Conservation (phyloP, 2,329 filamentous ascomycete species). For the Calonectria henricotiae region DNA sequence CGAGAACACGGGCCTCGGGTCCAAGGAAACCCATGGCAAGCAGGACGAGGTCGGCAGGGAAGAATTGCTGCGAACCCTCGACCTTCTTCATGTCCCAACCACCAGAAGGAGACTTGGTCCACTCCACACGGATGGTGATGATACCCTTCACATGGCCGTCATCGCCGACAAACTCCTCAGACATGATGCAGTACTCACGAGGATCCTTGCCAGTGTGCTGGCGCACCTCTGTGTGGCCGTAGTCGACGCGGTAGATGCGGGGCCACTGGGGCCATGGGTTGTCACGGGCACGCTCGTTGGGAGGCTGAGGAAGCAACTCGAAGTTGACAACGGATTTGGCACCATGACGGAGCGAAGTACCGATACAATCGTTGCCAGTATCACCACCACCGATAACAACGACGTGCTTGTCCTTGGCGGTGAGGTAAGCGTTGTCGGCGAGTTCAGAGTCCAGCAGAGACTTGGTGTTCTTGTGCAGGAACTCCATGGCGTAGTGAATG, state of each 20-base stretch:
- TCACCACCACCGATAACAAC: slow-evolving; percentile 98
- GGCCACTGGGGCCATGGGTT: slow-evolving; percentile 99
- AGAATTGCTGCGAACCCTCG: slow-evolving; percentile 94
- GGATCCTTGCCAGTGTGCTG: slow-evolving; percentile 97
- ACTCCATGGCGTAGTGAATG: slow-evolving; percentile 97
- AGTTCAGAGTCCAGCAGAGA: slow-evolving; percentile 94
- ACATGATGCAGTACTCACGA: slow-evolving; percentile 98
- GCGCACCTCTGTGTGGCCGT: slow-evolving; percentile 95
- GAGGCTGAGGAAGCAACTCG: slow-evolving; percentile 93
- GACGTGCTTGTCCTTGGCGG: slow-evolving; percentile 95
- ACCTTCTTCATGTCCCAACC: slow-evolving; percentile 99
- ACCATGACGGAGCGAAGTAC: slow-evolving; percentile 94
- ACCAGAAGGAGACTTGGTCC: slow-evolving; percentile 90
- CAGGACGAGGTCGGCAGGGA: slow-evolving; percentile 94
- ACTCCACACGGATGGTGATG: slow-evolving; percentile 95
- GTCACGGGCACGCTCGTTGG: slow-evolving; percentile 89
- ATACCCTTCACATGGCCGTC: slow-evolving; percentile 95
- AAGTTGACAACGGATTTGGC: slow-evolving; percentile 98
- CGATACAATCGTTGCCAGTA: slow-evolving; percentile 98
- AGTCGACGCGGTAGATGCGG: slow-evolving; percentile 98
- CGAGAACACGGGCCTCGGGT: slow-evolving; percentile 89
- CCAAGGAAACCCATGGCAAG: slow-evolving; percentile 98
- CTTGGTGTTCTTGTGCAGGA: slow-evolving; percentile 98
- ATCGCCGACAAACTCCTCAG: slow-evolving; percentile 94
- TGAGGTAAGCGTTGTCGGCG: slow-evolving; percentile 88